phyloP scores from a whole-genome alignment of 306 rosid genomes.

The Ammopiptanthus mongolicus region DNA sequence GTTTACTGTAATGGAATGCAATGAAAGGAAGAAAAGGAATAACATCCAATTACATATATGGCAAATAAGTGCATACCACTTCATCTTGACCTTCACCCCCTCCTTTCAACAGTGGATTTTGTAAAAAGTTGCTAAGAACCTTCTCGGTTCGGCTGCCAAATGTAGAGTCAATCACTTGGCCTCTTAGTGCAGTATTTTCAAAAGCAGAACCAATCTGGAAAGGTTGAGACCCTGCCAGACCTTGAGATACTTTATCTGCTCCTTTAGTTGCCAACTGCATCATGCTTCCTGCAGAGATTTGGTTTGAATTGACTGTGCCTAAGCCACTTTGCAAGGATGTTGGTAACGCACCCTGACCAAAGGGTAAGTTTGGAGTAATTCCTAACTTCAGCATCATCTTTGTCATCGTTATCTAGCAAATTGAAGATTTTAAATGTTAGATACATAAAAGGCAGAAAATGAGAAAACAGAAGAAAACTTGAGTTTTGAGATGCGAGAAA shows the following conservation, averaged over 20 bases:
- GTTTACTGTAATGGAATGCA: not conserved
- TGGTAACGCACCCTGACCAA: constrained; percentile 53
- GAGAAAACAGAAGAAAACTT: constrained; percentile 5
- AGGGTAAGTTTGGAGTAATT: constrained; percentile 39
- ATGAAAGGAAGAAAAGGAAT: constrained; percentile 16
- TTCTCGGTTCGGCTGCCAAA: constrained; percentile 68
- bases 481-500: constrained; percentile 17
- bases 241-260: constrained; percentile 36
- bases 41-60: not conserved
- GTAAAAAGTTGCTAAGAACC: constrained; percentile 68
- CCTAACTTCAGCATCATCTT: constrained; percentile 76
- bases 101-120: constrained; percentile 71
- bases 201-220: constrained; percentile 33
- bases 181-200: constrained; percentile 36
- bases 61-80: constrained; percentile 44
- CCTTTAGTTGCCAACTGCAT: constrained; percentile 43
- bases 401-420: constrained; percentile 58
- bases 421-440: constrained; percentile 16
- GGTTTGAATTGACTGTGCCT: constrained; percentile 32
- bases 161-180: constrained; percentile 34
- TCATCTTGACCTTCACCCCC: constrained; percentile 39
- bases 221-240: constrained; percentile 41
- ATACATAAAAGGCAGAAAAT: constrained; percentile 8
- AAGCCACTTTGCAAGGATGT: constrained; percentile 51
- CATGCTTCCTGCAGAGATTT: constrained; percentile 43